Conservation (phyloP, 345 rosid species). For the Cardamine chenopodiifolia region DNA sequence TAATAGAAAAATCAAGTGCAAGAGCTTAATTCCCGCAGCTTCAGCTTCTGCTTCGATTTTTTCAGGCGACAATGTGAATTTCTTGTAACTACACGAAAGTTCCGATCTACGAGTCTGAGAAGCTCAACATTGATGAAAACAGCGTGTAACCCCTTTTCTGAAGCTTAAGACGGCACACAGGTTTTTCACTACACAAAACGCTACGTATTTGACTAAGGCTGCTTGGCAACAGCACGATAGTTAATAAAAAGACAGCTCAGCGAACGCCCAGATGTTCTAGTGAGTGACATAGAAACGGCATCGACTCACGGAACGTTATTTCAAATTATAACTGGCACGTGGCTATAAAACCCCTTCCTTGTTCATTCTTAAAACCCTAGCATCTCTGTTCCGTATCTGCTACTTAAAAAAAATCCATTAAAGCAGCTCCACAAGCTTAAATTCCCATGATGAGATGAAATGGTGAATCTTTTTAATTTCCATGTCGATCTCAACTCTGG, state of each 20-base stretch:
- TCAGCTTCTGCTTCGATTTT: constrained; percentile 15
- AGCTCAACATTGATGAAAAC: neutral
- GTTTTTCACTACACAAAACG: neutral
- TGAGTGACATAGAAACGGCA: neutral
- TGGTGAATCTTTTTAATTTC: constrained; percentile 33
- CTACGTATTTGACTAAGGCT: constrained; percentile 14
- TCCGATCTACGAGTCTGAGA: constrained; percentile 19
- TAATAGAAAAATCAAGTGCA: constrained; percentile 59
- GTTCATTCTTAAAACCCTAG: constrained; percentile 43
- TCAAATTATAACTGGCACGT: neutral
- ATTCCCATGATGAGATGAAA: constrained; percentile 31
- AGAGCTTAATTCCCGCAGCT: constrained; percentile 56
- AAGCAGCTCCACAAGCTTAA: neutral
- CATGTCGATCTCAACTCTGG: constrained; percentile 54
- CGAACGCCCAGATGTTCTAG: too few relatives aligned
- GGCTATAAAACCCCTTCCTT: constrained; percentile 20
- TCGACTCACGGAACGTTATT: neutral
- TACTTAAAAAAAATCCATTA: neutral
- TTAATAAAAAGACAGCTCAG: neutral
- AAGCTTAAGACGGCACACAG: neutral
- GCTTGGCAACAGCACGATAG: neutral
- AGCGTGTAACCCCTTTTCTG: neutral
- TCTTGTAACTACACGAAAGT: constrained; percentile 15
- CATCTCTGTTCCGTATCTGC: neutral
- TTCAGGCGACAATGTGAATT: constrained; percentile 8